A percentile compares a stretch with the other conserved stretches of the same genome.
Evolutionary conservation across 441 rosid species (phyloP).

Genomic region (Melastoma candidum): DNA sequence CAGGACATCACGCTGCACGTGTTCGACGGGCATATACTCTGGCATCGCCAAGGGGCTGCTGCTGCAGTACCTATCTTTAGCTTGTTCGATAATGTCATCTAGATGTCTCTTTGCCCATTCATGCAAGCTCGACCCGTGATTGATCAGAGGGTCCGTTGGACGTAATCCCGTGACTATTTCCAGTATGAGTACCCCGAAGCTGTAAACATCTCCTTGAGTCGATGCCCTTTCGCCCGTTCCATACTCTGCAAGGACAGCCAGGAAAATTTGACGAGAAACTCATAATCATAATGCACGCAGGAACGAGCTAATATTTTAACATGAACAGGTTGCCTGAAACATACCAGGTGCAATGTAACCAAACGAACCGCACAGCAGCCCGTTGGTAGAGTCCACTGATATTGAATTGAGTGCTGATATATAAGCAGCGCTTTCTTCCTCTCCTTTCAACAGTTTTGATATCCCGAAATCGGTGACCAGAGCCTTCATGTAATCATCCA

Average conservation of each 20-base stretch:
- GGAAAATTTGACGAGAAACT: too few species aligned
- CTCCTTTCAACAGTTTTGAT: constrained; percentile 44
- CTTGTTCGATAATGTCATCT: constrained; percentile 42
- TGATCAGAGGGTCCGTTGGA: constrained; percentile 50
- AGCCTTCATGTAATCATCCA: constrained; percentile 82
- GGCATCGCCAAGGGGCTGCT: constrained; percentile 26
- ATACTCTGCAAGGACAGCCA: constrained; percentile 35
- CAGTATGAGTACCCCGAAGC: constrained; percentile 71
- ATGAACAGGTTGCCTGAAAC: constrained; percentile 2
- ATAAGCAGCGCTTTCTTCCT: constrained; percentile 11
- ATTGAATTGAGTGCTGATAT: constrained; percentile 28
- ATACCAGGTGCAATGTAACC: constrained; percentile 93
- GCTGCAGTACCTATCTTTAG: constrained; percentile 24
- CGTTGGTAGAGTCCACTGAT: constrained; percentile 57
- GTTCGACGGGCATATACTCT: constrained; percentile 9
- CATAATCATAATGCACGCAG: too few species aligned
- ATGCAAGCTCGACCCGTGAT: constrained; percentile 59
- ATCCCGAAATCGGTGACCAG: constrained; percentile 84
- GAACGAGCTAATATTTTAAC: too few species aligned
- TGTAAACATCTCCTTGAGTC: constrained; percentile 72
- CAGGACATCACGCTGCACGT: constrained; percentile 42
- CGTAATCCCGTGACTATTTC: constrained; percentile 63
- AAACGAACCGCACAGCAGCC: constrained; percentile 69
- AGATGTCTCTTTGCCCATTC: constrained; percentile 68
- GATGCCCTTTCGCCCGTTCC: constrained; percentile 76